Percentiles rank a stretch among this genome's conserved stretches.
Evolutionary conservation across 2,329 filamentous ascomycete species (phyloP).

Genomic region (Dothideomycetes sp.): DNA sequence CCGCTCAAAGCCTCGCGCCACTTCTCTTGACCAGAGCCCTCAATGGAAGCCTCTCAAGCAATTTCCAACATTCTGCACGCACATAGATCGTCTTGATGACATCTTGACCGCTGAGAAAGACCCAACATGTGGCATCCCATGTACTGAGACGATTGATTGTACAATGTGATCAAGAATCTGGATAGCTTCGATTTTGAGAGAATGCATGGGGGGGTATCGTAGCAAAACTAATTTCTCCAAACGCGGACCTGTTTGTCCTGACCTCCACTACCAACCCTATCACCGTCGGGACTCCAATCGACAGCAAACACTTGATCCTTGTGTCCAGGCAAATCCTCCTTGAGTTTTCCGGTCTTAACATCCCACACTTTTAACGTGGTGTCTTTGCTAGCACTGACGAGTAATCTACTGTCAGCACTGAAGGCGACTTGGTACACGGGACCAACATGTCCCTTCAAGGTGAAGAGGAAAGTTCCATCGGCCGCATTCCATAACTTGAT

Average conservation of each 20-base stretch:
- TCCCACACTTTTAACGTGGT: constrained; percentile 95
- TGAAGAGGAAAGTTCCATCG: constrained; percentile 71
- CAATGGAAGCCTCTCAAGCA: too few relatives aligned
- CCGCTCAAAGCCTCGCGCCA: too few relatives aligned
- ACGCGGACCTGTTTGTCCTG: constrained; percentile 72
- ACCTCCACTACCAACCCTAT: constrained; percentile 80
- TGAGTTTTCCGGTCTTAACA: constrained; percentile 72
- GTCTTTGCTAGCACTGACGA: constrained; percentile 84
- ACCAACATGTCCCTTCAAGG: constrained; percentile 78
- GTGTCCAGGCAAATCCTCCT: constrained; percentile 77
- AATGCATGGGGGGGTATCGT: constrained; percentile 11
- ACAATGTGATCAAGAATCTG: background rate
- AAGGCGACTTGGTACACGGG: constrained; percentile 90
- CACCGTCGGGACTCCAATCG: constrained; percentile 89
- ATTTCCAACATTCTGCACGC: too few relatives aligned
- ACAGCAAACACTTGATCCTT: constrained; percentile 89
- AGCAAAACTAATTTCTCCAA: constrained; percentile 47
- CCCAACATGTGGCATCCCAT: too few relatives aligned
- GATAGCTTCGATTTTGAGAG: background rate
- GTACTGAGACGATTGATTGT: too few relatives aligned
- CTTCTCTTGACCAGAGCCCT: too few relatives aligned
- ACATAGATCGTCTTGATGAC: too few relatives aligned
- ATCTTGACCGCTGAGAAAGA: too few relatives aligned
- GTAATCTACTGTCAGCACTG: constrained; percentile 78
- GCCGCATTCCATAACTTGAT: constrained; percentile 83